phyloP scores from a whole-genome alignment of 495 filamentous ascomycete genomes.

The Collariella sp. region DNA sequence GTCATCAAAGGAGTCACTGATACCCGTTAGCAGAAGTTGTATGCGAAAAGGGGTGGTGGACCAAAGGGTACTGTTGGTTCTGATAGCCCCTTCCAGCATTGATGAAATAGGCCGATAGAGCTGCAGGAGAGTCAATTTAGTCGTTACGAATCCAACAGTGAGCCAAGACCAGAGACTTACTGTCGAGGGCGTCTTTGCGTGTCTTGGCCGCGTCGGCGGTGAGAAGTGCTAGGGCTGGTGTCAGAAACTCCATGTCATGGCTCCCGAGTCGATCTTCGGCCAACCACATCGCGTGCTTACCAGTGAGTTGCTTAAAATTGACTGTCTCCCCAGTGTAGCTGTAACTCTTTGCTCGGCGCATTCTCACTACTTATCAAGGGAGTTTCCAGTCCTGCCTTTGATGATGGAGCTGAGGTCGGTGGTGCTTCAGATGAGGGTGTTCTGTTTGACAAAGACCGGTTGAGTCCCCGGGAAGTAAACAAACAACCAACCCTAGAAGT shows the following conservation, averaged over 20 bases:
- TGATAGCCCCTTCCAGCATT: slow-evolving; percentile 16
- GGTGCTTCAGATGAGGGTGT: not conserved
- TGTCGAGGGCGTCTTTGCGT: slow-evolving; percentile 27
- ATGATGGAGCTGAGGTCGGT: not conserved
- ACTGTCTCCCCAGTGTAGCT: slow-evolving; percentile 9
- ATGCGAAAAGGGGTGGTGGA: not conserved
- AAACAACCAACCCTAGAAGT: not conserved
- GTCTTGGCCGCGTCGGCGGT: slow-evolving; percentile 6
- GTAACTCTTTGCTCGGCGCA: slow-evolving; percentile 12
- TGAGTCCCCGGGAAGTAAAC: not conserved
- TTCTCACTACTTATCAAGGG: slow-evolving; percentile 2
- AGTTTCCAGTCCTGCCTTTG: not conserved
- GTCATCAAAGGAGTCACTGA: slow-evolving; percentile 44
- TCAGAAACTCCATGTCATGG: slow-evolving; percentile 1
- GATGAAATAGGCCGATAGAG: slow-evolving; percentile 21
- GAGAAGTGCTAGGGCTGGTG: slow-evolving; percentile 9
- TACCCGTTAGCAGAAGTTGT: slow-evolving; percentile 13
- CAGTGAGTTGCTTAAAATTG: slow-evolving; percentile 21
- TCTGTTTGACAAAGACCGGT: not conserved
- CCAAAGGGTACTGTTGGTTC: slow-evolving; percentile 7
- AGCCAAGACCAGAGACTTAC: slow-evolving; percentile 16
- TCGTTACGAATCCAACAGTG: too few relatives aligned
- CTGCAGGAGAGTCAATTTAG: slow-evolving; percentile 47
- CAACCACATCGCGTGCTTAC: slow-evolving; percentile 13
- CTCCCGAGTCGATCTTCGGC: not conserved